Evolutionary conservation across 805 yeast species (phyloP).

Genomic region (Suhomyces sp.): DNA sequence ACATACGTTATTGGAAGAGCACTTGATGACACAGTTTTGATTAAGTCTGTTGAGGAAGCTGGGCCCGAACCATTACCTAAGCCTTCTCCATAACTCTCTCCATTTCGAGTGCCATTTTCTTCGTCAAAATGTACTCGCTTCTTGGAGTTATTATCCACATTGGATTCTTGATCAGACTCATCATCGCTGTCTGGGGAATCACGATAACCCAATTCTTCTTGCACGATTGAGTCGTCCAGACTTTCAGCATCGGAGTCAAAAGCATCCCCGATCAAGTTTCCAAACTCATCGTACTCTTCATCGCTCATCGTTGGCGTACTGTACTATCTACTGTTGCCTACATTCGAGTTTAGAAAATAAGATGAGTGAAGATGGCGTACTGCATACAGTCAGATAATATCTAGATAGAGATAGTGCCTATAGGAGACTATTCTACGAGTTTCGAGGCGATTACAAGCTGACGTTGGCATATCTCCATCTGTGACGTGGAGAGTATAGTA

Average conservation of each 20-base stretch:
- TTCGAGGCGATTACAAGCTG: neutral
- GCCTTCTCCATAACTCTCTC: neutral
- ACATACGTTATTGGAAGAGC: conserved; percentile 7
- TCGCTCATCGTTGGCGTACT: conserved; percentile 48
- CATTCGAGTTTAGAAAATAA: neutral
- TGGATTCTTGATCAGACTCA: conserved; percentile 5
- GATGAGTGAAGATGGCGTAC: neutral
- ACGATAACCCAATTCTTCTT: conserved; percentile 1
- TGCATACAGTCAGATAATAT: conserved; percentile 1
- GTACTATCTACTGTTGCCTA: neutral
- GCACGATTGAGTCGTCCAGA: conserved; percentile 4
- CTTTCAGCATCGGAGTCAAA: conserved; percentile 47
- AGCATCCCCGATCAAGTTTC: conserved; percentile 59
- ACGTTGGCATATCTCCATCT: neutral
- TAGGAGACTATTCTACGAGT: neutral
- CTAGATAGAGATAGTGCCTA: neutral
- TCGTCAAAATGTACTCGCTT: conserved; percentile 6
- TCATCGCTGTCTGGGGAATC: conserved; percentile 13
- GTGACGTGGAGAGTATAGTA: neutral
- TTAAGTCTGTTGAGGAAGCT: neutral
- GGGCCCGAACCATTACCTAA: neutral
- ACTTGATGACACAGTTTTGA: neutral
- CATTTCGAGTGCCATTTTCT: neutral
- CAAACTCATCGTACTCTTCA: conserved; percentile 77
- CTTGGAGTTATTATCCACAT: neutral